phyloP scores from a whole-genome alignment of 1,284 basidiomycete genomes.

The Rhizoctonia solani region DNA sequence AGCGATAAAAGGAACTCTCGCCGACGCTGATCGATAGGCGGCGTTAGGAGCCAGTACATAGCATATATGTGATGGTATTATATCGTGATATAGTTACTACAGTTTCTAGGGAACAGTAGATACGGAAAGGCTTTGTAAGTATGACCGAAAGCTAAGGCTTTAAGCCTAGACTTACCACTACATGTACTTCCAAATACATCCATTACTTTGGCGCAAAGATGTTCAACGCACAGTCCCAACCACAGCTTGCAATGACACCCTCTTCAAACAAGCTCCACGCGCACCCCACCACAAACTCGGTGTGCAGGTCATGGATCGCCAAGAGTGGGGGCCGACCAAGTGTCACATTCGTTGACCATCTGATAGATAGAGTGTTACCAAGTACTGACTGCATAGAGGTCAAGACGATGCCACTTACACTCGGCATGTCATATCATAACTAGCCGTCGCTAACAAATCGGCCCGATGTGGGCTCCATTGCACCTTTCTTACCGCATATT shows the following conservation, averaged over 20 bases:
- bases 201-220: slow-evolving; percentile 45
- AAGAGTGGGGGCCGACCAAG: slow-evolving; percentile 60
- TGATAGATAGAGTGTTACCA: slow-evolving; percentile 43
- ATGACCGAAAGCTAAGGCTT: background rate
- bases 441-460: slow-evolving; percentile 78
- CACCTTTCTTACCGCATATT: slow-evolving; percentile 78
- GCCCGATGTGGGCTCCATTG: slow-evolving; percentile 76
- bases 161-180: background rate
- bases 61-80: background rate
- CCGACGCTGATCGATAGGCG: background rate
- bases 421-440: slow-evolving; percentile 96
- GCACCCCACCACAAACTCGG: slow-evolving; percentile 93
- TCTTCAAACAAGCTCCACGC: slow-evolving; percentile 69
- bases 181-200: background rate
- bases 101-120: background rate
- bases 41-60: background rate
- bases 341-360: slow-evolving; percentile 64
- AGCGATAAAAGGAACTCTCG: too few species aligned
- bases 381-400: background rate
- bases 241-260: slow-evolving; percentile 53
- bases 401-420: slow-evolving; percentile 70
- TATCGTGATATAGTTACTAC: background rate
- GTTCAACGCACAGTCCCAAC: slow-evolving; percentile 58
- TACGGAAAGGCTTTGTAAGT: background rate
- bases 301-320: slow-evolving; percentile 82